Evolutionary conservation across 2,329 filamentous ascomycete species (phyloP), one percentile per base, ranked within the genome.

Genomic region (Paracamarosporium sp.): DNA sequence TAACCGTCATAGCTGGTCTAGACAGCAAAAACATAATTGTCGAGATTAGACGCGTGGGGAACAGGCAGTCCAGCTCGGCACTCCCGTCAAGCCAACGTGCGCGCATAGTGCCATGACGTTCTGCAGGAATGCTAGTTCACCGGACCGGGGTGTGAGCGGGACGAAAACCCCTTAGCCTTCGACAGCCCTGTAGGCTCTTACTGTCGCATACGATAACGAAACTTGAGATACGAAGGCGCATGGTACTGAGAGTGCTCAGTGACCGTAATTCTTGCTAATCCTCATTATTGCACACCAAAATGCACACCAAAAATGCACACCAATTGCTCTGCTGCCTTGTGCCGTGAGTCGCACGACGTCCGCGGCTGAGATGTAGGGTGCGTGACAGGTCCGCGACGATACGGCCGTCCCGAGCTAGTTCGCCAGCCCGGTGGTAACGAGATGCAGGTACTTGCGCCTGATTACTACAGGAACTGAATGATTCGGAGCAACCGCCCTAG

Each of bases 91-190:
- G 58, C 62, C 56, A 58, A 64, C 53, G 25, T 51, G 47, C 47
- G 53, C 50, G 27, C 56, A 54, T 52, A 52, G 47, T 53, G 58
- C 59, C 65, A 72, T 74, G 68, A 70, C 60, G 63, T 68, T 54
- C 50, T 50, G 24, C 15, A 50, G 25, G 50, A 61, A 22, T 44
- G 43, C 59, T 48, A 56, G 56, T 63, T 59, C 59, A 68, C 63
- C 63, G 60, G 66, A 54, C 56, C 63, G 45, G 58, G 58, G 47
- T 53, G 50, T 35, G 51, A 53, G 44, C 43, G 55, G 28, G 52
- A 52, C 50, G 28, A 63, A 66, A 64, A 40, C 59, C 53, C 58
- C 48, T 47, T 64, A 62, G 63, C 62, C 62, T 55, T 50, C 38
- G 36, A 30, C 40, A 62, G 61, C 60, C 65, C 58, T 63, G 61